phyloP scores from a whole-genome alignment of 192 early-diverging fungal species.

The Dissophora globulifera region DNA sequence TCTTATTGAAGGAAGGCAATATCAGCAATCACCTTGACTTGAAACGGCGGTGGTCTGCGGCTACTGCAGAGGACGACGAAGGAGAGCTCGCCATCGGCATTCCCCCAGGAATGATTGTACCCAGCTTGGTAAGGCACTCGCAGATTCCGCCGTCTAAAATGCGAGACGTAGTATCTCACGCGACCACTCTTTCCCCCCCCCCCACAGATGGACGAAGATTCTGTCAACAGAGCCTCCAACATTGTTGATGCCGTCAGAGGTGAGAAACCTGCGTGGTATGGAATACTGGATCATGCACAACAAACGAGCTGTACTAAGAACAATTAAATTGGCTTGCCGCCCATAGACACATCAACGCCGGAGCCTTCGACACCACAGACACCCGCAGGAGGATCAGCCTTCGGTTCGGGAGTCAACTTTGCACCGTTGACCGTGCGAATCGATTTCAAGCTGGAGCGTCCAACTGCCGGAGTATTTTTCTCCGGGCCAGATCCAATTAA shows the following conservation, averaged over 20 bases:
- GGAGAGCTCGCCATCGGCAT: constrained; percentile 58
- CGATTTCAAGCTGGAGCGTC: constrained; percentile 62
- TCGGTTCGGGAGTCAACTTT: constrained; percentile 37
- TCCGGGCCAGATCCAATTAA: constrained; percentile 64
- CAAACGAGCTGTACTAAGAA: not conserved
- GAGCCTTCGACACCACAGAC: constrained; percentile 54
- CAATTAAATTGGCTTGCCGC: not conserved
- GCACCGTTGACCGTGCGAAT: constrained; percentile 59
- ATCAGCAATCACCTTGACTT: constrained; percentile 60
- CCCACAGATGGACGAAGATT: constrained; percentile 30
- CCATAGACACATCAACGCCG: constrained; percentile 30
- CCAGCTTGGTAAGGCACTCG: constrained; percentile 41
- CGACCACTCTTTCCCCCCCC: not conserved
- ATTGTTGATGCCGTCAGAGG: constrained; percentile 25
- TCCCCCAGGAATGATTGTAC: constrained; percentile 45
- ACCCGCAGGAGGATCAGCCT: constrained; percentile 21
- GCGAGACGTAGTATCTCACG: too few species aligned
- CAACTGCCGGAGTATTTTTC: constrained; percentile 65
- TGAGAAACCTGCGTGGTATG: not conserved
- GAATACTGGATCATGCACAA: too few species aligned
- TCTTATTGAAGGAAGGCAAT: constrained; percentile 41
- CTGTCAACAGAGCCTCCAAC: constrained; percentile 24
- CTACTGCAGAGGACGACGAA: constrained; percentile 60
- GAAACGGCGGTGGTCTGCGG: constrained; percentile 56
- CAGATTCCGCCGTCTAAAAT: too few species aligned